Base-by-base conservation (phyloP, 768 basidiomycete genomes). In the Dioszegia hungarica region DNA sequence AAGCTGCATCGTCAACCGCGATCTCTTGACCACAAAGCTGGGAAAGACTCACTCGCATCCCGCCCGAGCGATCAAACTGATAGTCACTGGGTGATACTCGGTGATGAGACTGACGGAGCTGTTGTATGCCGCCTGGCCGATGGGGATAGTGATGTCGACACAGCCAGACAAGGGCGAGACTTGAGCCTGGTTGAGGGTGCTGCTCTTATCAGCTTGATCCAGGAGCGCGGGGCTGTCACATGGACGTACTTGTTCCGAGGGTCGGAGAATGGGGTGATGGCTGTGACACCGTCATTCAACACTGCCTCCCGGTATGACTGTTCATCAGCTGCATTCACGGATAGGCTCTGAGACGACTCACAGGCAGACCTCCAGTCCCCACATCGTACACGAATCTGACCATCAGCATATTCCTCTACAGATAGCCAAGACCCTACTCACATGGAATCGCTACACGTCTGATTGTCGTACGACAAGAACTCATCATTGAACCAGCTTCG, bases 101-200 rank as follows among this genome's bases (percentile, higher is more conserved):
- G 45, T 45, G 50, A 29, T 25, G 5, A 33, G 41, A 22, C 60
- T 62, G 45, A 74, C 56, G 20, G 60, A 57, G 19, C 57, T 61
- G 36, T 62, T 52, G 58, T 67, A 74, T 4, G 64, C 54, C 0
- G 67, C 69, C 53, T 76, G 69, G 28, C 69, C 71, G 31, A 76
- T 61, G 2, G 67, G 67, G 20, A 67, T 41, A 29, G 64, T 63
- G 44, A 50, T 52, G 17, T 67, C 53, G 3, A 56, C 59, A 24
- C 58, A 59, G 34, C 62, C 61, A n/a, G 56, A 51, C 8, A 43
- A 40, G 14, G 49, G 45, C 19, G 41, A 45, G 15, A 54, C 27
- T 25, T 44, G 41, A 9, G 43, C 48, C 24, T 51, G 49, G 31
- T 51, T 51, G 12, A 51, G 24, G 22, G 49, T 51, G 17, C 49